Evolutionary conservation across 495 filamentous ascomycete genomes (phyloP).

Genomic region (Pyrenopolyporus hunteri): DNA sequence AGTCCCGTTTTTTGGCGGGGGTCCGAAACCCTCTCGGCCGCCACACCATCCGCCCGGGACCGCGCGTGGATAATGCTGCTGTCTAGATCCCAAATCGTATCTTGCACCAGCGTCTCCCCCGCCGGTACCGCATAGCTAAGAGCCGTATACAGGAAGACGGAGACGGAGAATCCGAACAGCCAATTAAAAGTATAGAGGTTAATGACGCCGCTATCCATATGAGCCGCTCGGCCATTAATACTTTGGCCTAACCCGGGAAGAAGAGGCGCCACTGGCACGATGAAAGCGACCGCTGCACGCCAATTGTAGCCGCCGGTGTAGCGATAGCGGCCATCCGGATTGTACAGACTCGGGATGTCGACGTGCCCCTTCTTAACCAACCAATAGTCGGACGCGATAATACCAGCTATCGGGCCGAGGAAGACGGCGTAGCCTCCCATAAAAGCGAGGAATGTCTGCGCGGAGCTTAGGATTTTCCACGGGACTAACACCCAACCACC

Average conservation of each 20-base stretch:
- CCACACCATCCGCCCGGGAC: conserved; percentile 16
- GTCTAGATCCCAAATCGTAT: conserved; percentile 45
- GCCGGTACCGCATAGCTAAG: conserved; percentile 45
- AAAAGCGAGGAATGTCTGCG: conserved; percentile 63
- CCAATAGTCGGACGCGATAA: conserved; percentile 74
- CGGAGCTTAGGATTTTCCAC: conserved; percentile 68
- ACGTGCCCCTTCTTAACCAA: conserved; percentile 64
- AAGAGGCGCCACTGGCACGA: conserved; percentile 66
- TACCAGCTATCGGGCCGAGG: conserved; percentile 70
- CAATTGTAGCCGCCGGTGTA: conserved; percentile 65
- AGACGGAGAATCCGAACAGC: conserved; percentile 57
- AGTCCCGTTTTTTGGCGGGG: neutral
- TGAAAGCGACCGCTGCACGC: conserved; percentile 67
- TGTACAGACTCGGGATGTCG: conserved; percentile 64
- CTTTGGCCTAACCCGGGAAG: conserved; percentile 56
- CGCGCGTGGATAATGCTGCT: conserved; percentile 29
- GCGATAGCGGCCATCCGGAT: conserved; percentile 61
- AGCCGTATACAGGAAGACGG: conserved; percentile 46
- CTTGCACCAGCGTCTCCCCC: conserved; percentile 38
- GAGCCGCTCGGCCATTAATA: conserved; percentile 46
- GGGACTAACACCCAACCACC: conserved; percentile 63
- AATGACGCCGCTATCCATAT: conserved; percentile 43
- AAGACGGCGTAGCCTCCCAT: conserved; percentile 70
- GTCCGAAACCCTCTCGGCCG: conserved; percentile 12
- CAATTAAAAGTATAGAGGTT: conserved; percentile 58